Conservation (phyloP, 345 rosid species). For the Populus tremula region DNA sequence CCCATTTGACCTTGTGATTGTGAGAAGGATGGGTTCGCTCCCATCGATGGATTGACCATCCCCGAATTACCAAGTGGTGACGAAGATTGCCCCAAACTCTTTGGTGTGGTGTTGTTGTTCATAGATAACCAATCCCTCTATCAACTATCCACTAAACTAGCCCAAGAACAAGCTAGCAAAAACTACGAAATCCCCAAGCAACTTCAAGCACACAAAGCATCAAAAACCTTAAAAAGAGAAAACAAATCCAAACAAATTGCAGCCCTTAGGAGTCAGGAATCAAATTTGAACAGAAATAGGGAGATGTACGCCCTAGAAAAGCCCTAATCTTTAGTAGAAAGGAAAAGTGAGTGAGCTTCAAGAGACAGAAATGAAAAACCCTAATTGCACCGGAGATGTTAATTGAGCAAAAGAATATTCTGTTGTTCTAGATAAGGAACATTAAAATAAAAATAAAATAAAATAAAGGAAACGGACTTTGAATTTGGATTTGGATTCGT, state of each 20-base stretch:
- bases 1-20: conserved; percentile 49
- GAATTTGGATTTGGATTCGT: neutral
- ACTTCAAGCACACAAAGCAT: conserved; percentile 2
- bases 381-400: neutral
- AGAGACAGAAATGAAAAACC: neutral
- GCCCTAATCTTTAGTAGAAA: neutral
- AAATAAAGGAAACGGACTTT: neutral
- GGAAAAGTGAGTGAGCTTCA: neutral
- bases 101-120: conserved; percentile 42
- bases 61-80: conserved; percentile 81
- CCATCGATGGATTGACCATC: conserved; percentile 52
- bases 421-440: neutral
- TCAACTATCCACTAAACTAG: neutral
- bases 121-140: conserved; percentile 29
- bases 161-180: neutral
- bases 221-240: neutral
- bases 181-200: neutral
- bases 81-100: conserved; percentile 58
- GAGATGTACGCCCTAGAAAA: neutral
- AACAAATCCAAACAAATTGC: neutral
- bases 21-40: conserved; percentile 54
- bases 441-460: neutral
- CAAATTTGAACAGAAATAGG: neutral
- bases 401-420: neutral
- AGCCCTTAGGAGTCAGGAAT: no score